Base-by-base conservation (phyloP, 2,329 filamentous ascomycete genomes). In the Aspergillus fumigatiaffinis region DNA sequence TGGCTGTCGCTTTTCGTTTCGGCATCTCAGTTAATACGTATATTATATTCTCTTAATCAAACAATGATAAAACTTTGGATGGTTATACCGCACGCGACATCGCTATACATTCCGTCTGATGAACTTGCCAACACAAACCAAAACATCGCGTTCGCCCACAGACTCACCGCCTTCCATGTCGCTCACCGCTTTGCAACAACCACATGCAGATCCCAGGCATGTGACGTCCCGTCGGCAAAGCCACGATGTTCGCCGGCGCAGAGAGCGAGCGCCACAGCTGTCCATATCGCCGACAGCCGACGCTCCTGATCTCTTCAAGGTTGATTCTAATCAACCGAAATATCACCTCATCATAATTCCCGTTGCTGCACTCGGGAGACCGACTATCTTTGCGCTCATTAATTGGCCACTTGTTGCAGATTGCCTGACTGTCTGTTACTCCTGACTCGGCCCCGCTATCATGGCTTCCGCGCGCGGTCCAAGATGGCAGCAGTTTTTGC, bases 401-500 rank as follows among this genome's bases (percentile, higher is more conserved):
- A 41, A 48, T 20, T 21, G 29, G 21, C 20, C 51, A 35, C 35
- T 51, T 41, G 14, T 41, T 51, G 17, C 49, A 48, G 50, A 50
- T 52, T 47, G 49, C 52, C 17, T 23, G 28, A 20, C 26, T 56
- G 26, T 12, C 35, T 50, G 29, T 53, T 57, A 51, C 26, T 53
- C 51, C 12, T 53, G 54, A 47, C 25, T 28, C 25, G 17, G 17
- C 38, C 23, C 38, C 52, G 56, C 63, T 66, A 60, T 62, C 61
- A 79, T 79, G 77, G 72, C 75, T 62, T 75, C 76, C 56, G 68
- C 71, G 54, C 74, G 73, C 57, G 72, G 71, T 52, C 73, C 76
- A 62, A 71, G 76, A 67, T 78, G 76, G 75, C 73, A 77, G 63
- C 76, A 78, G 61, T 74, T 80, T 63, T 60, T 79, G 55, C 76